Conservation (phyloP, 768 basidiomycete species). For the Hirschioporus abietinus region DNA sequence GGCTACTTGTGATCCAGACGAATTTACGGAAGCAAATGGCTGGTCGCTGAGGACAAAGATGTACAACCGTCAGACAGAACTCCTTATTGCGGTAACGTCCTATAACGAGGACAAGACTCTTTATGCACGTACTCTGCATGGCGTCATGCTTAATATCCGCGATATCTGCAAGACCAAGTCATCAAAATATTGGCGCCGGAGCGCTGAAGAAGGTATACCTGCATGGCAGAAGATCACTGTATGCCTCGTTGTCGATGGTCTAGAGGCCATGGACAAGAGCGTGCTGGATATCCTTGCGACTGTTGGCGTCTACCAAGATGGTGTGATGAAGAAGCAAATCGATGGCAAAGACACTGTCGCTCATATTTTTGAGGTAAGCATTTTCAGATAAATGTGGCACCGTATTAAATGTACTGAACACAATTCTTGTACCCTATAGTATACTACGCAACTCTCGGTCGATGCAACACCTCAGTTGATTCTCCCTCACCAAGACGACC, state of each 20-base stretch:
- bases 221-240: slow-evolving; percentile 91
- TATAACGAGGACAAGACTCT: slow-evolving; percentile 92
- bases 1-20: slow-evolving; percentile 87
- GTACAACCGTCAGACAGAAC: slow-evolving; percentile 86
- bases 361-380: slow-evolving; percentile 86
- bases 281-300: slow-evolving; percentile 86
- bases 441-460: slow-evolving; percentile 94
- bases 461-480: slow-evolving; percentile 88
- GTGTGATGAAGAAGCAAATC: slow-evolving; percentile 89
- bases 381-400: neutral
- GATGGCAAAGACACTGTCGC: slow-evolving; percentile 87
- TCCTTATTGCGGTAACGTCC: slow-evolving; percentile 91
- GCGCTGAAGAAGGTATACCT: slow-evolving; percentile 77
- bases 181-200: slow-evolving; percentile 84
- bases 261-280: slow-evolving; percentile 94
- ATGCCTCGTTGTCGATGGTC: slow-evolving; percentile 86
- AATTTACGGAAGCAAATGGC: slow-evolving; percentile 73
- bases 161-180: slow-evolving; percentile 96
- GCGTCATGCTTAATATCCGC: slow-evolving; percentile 96
- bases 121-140: slow-evolving; percentile 89
- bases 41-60: slow-evolving; percentile 80
- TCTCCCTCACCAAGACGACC: slow-evolving; percentile 82
- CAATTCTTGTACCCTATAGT: slow-evolving; percentile 42
- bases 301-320: slow-evolving; percentile 90
- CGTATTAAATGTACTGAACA: slow-evolving; percentile 8